A percentile compares a stretch with the other conserved stretches of the same genome.
Conservation (phyloP, 2,329 filamentous ascomycete species). For the Colletotrichum gigasporum region DNA sequence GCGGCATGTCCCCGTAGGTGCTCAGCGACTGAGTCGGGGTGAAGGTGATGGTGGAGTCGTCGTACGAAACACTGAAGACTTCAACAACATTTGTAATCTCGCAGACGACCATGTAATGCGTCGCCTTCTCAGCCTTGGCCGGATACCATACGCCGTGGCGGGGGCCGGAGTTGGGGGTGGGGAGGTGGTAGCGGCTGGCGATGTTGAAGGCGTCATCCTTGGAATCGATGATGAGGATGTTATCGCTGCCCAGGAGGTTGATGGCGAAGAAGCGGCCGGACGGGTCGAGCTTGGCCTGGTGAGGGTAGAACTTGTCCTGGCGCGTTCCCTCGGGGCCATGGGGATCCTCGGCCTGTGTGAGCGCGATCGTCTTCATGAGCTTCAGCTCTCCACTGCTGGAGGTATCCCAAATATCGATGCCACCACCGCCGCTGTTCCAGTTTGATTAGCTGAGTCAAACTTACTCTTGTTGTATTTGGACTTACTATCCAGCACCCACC, state of each 20-base stretch:
- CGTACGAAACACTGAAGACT: slow-evolving; percentile 53
- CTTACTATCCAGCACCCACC: slow-evolving; percentile 52
- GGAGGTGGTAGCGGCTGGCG: slow-evolving; percentile 43
- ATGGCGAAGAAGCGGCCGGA: slow-evolving; percentile 59
- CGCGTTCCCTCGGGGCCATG: slow-evolving; percentile 43
- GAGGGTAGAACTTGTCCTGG: slow-evolving; percentile 50
- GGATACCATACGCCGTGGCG: slow-evolving; percentile 61
- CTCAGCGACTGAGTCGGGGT: slow-evolving; percentile 47
- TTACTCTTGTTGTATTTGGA: not conserved
- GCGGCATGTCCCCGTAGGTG: slow-evolving; percentile 44
- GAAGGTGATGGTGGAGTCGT: slow-evolving; percentile 46
- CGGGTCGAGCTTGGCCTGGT: slow-evolving; percentile 59
- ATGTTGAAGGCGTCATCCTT: slow-evolving; percentile 50
- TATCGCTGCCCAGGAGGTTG: slow-evolving; percentile 60
- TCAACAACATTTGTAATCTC: slow-evolving; percentile 56
- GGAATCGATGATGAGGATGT: slow-evolving; percentile 56
- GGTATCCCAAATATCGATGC: slow-evolving; percentile 57
- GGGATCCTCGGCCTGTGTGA: slow-evolving; percentile 42
- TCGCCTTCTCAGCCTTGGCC: slow-evolving; percentile 41
- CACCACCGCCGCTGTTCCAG: slow-evolving; percentile 42
- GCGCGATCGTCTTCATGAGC: slow-evolving; percentile 50
- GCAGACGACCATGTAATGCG: slow-evolving; percentile 57
- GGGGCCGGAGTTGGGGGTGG: slow-evolving; percentile 54
- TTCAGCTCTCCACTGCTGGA: slow-evolving; percentile 43
- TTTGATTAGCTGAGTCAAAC: not conserved